Conservation (phyloP, 306 rosid genomes). For the Cucumis hystrix region DNA sequence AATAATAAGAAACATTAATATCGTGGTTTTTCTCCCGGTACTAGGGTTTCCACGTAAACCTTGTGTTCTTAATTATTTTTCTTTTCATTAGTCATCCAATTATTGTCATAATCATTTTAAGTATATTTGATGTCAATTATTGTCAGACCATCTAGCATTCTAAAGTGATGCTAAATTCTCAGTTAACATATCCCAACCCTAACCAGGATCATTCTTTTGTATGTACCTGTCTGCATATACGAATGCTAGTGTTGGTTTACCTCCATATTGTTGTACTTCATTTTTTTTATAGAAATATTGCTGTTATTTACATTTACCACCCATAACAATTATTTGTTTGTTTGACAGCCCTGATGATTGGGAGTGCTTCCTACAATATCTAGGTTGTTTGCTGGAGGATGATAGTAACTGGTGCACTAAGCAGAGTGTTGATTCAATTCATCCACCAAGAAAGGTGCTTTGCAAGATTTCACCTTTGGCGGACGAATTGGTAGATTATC, state of each 20-base stretch:
- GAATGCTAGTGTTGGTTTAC: background rate
- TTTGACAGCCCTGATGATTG: conserved; percentile 97
- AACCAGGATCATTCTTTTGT: background rate
- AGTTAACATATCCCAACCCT: background rate
- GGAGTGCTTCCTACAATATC: conserved; percentile 86
- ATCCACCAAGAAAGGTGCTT: conserved; percentile 36
- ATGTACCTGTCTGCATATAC: background rate
- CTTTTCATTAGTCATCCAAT: background rate
- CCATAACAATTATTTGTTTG: conserved; percentile 17
- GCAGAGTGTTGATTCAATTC: conserved; percentile 39
- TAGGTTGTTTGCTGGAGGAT: conserved; percentile 92
- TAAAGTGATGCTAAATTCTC: background rate
- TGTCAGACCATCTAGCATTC: background rate
- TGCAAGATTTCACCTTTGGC: conserved; percentile 64
- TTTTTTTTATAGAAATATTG: too few species aligned
- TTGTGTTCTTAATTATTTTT: background rate
- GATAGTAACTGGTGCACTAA: conserved; percentile 54
- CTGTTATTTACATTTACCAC: background rate
- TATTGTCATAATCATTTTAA: background rate
- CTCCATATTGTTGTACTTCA: background rate
- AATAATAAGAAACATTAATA: too few species aligned
- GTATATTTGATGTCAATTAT: background rate
- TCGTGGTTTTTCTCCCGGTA: too few species aligned
- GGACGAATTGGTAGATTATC: conserved; percentile 54
- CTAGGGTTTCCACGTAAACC: too few species aligned